Conservation (phyloP, 108 stramenopile genomes). For the Mediolabrus comicus region DNA sequence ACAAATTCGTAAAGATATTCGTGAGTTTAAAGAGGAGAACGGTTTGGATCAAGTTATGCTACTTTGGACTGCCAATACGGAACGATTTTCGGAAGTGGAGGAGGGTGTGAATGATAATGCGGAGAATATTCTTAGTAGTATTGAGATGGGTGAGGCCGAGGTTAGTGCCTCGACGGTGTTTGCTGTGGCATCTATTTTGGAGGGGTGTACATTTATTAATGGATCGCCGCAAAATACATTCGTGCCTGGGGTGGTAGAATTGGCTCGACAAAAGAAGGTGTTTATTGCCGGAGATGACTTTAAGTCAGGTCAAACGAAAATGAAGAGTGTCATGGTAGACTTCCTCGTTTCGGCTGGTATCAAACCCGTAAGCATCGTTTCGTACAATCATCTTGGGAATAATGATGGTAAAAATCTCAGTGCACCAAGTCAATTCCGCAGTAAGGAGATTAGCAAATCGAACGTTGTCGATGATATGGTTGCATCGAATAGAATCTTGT, state of each 20-base stretch:
- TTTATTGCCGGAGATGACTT: constrained; percentile 99
- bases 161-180: constrained; percentile 95
- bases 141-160: constrained; percentile 89
- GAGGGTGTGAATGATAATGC: constrained; percentile 95
- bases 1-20: constrained; percentile 89
- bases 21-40: constrained; percentile 86
- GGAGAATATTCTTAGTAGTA: constrained; percentile 82
- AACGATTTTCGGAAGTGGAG: constrained; percentile 92
- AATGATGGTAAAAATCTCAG: constrained; percentile 97
- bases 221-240: constrained; percentile 99
- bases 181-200: constrained; percentile 94
- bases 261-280: constrained; percentile 79
- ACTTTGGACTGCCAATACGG: constrained; percentile 99
- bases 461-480: constrained; percentile 99
- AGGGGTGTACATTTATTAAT: constrained; percentile 97
- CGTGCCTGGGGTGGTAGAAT: constrained; percentile 95
- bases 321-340: constrained; percentile 97
- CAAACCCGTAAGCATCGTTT: constrained; percentile 95
- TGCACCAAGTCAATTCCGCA: constrained; percentile 96
- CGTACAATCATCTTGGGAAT: constrained; percentile 99
- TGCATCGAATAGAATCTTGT: constrained; percentile 93
- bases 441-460: constrained; percentile 97
- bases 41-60: constrained; percentile 92
- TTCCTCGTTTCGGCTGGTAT: constrained; percentile 97
- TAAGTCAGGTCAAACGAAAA: constrained; percentile 98